A percentile compares a stretch with the other conserved stretches of the same genome.
These are phyloP conservation scores for Boletus fagicola DNA, from an alignment of 768 basidiomycete species.

Conservation along the genomic window DNA sequence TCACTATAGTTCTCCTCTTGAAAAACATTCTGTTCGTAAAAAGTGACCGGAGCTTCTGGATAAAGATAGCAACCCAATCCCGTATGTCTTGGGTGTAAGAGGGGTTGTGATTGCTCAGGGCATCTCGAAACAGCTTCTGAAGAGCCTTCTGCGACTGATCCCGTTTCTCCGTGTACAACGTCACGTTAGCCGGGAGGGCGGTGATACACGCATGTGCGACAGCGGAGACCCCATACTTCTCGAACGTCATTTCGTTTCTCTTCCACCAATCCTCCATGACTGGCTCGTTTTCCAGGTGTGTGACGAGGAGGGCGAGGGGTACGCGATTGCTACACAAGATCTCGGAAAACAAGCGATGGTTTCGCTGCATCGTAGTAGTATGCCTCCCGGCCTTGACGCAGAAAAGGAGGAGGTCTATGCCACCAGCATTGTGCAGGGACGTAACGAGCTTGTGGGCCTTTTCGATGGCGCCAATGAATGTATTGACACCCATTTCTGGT, in stretches of 20 bases:
- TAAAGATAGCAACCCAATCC: not conserved
- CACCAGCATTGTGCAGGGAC: not conserved
- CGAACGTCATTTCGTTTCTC: not conserved
- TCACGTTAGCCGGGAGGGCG: not conserved
- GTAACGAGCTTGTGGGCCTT: conserved; percentile 7
- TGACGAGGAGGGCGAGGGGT: not conserved
- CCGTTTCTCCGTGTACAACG: not conserved
- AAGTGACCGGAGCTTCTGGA: not conserved
- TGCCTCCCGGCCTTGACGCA: not conserved
- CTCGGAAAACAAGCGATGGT: not conserved
- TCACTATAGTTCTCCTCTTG: not conserved
- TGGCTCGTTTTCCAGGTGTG: not conserved
- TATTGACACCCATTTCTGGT: not conserved
- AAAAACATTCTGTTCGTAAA: not conserved
- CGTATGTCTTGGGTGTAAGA: not conserved
- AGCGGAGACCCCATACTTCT: not conserved
- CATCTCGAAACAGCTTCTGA: not conserved
- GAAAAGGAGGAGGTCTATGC: conserved; percentile 3
- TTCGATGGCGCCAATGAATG: conserved; percentile 2
- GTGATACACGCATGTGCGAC: conserved; percentile 1
- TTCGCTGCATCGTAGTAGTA: not conserved
- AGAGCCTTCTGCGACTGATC: not conserved
- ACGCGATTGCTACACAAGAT: not conserved
- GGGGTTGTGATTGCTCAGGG: not conserved
- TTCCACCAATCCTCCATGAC: conserved; percentile 2